Evolutionary conservation across 495 filamentous ascomycete species (phyloP), one percentile per base, ranked within the genome.

Genomic region (Penicillium flavigenum): DNA sequence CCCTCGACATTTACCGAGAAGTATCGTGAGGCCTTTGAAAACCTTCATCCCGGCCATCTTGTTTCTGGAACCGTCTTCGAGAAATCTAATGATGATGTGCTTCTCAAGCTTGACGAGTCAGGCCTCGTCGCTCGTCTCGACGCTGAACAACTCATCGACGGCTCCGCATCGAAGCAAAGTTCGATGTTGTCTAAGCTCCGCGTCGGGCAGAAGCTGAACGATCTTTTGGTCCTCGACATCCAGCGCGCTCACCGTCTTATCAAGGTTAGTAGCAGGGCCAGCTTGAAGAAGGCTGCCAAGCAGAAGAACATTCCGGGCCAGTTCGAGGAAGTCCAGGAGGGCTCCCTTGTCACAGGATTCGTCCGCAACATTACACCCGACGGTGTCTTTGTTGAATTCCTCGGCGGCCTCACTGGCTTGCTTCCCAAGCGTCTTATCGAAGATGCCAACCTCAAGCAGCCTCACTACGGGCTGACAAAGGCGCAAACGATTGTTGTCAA

Each of bases 191-290:
- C 88, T 61, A 88, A 86, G 64, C 84, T 96, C 42, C 83, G 88
- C 48, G 85, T 91, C 47, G 91, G 89, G 19, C 91, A 96, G 67
- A 86, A 79, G 31, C 75, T 96, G 53, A 82, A 83, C 22, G 88
- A 95, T n/a, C 76, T 98, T n/a, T 76, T 94, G 26, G 81, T 97
- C 26, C 68, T 98, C 22, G 83, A 88, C 46, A 96, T 92, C 63
- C 80, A 89, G 50, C 85, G 90, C 59, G 78, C 79, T 27, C 90
- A 85, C 46, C 83, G 83, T 27, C 80, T 88, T 29, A 84, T 96
- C 64, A 79, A 79, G 26, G 77, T 98, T 11, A 87, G 88, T 3
- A 86, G 85, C 72, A 94, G 95, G 69, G 85, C 90, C 27, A 90
- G 83, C 59, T 76, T 98, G 26, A 80, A 95, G 56, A 87, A 90